Base-by-base conservation (phyloP, 768 basidiomycete genomes). In the Lactifluus piperatus region DNA sequence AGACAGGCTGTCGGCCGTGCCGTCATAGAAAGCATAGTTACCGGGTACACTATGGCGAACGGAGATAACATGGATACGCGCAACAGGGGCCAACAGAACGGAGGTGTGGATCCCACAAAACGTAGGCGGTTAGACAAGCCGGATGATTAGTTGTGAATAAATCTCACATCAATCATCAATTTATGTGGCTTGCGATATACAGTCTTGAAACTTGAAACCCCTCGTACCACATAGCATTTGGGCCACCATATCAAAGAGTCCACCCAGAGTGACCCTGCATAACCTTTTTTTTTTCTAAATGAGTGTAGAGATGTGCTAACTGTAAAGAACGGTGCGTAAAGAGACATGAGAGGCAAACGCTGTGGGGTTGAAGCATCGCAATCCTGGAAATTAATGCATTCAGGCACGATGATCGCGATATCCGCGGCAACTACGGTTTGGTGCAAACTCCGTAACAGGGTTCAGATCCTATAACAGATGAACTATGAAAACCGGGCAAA, bases 11-110 rank as follows among this genome's bases (percentile, higher is more conserved):
- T 93, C 18, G 68, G 81, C 37, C 71, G 76, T 65, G 80, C 83
- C 16, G 86, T 94, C 49, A 70, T 89, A 34, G 76, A 84, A 65
- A 85, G 88, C 43, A 74, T 90, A 47, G 68, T 76, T 13, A 76
- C 81, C 16, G 88, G 89, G 4, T 84, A 78, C 66, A 74, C 77
- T 14, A 75, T 86, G 71, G 70, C 78, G 24, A 62, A 64, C 14
- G 65, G 55, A 29, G 62, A 56, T 26, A 46, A 50, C 52, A 51
- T 5, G 71, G 64, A 60, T n/a, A 36, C 37, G 8, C 11, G n/a
- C 10, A 37, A 37, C 26, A 47, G 27, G 32, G 32, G 27, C 36
- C 20, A n/a, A 3, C 44, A 8, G 14, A 44, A 34, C 26, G 37
- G 48, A 26, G 53, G 43, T 26, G 13, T 27, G 10, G 50, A 30